Percentiles rank a stretch among this genome's conserved stretches.
Conservation (phyloP, 805 yeast species). For the Pichia gijzeniarum region DNA sequence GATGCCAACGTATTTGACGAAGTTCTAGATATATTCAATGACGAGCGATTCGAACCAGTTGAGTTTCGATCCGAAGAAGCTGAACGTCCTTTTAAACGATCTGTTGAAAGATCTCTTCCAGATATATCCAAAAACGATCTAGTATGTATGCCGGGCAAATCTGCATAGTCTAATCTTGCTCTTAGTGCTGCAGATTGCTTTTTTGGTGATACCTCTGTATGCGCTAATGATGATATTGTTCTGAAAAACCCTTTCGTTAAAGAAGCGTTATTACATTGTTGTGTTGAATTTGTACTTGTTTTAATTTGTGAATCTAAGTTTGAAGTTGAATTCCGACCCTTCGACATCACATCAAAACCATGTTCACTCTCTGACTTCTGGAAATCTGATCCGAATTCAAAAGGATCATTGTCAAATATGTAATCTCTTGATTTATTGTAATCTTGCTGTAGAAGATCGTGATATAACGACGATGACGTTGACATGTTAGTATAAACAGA, state of each 20-base stretch:
- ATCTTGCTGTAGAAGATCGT: constrained; percentile 1
- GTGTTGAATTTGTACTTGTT: background rate
- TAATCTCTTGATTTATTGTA: constrained; percentile 6
- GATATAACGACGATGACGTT: no score
- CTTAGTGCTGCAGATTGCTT: constrained; percentile 10
- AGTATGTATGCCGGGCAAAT: constrained; percentile 11
- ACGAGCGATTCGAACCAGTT: constrained; percentile 6
- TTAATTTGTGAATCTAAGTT: constrained; percentile 10
- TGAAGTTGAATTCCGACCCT: background rate
- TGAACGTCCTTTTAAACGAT: constrained; percentile 8
- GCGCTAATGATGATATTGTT: constrained; percentile 12
- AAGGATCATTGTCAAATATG: constrained; percentile 9
- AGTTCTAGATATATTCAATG: constrained; percentile 9
- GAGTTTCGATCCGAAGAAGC: constrained; percentile 10
- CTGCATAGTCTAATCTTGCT: constrained; percentile 9
- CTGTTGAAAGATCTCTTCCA: constrained; percentile 9
- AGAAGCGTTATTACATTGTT: background rate
- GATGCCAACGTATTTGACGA: constrained; percentile 7
- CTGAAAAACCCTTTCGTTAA: constrained; percentile 7
- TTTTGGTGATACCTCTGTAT: constrained; percentile 6
- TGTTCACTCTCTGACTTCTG: background rate
- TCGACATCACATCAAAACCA: background rate
- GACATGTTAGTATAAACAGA: background rate
- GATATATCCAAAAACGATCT: constrained; percentile 11
- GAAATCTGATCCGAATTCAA: constrained; percentile 5